Conservation (phyloP, 106 monocot genomes). For the Phalaenopsis equestris region DNA sequence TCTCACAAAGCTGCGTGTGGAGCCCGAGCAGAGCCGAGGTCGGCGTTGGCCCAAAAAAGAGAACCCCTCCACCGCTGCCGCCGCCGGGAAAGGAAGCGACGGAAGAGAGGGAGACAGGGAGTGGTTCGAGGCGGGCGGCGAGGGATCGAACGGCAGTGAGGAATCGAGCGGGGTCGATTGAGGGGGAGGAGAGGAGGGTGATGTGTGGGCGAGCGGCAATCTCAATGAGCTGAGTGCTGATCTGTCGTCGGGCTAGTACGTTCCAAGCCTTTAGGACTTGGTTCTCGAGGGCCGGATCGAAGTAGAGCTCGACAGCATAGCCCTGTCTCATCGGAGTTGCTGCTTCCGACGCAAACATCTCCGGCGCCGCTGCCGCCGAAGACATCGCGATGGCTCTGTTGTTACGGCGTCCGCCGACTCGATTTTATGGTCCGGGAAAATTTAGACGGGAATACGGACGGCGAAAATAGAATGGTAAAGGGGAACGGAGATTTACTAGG, state of each 20-base stretch:
- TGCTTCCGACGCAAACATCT: background rate
- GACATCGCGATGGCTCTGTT: background rate
- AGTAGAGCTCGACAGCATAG: constrained; percentile 90
- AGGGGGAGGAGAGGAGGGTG: constrained; percentile 53
- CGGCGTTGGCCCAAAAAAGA: constrained; percentile 76
- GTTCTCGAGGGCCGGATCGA: constrained; percentile 95
- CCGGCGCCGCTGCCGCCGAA: background rate
- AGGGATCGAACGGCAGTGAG: constrained; percentile 54
- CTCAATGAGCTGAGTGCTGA: constrained; percentile 77
- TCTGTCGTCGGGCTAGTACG: constrained; percentile 90
- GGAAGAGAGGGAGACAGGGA: constrained; percentile 68
- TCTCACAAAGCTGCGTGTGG: constrained; percentile 80
- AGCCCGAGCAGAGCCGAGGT: constrained; percentile 48
- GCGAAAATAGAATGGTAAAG: too few species aligned
- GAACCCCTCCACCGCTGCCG: constrained; percentile 11
- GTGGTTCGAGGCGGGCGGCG: constrained; percentile 57
- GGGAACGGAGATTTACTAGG: too few species aligned
- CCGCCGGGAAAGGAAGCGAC: constrained; percentile 28
- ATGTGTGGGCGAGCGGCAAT: constrained; percentile 84
- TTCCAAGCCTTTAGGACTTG: constrained; percentile 99
- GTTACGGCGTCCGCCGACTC: background rate
- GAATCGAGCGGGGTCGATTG: constrained; percentile 33
- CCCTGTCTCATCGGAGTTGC: constrained; percentile 6
- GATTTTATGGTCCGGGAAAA: background rate
- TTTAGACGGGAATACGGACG: too few species aligned